phyloP scores from a whole-genome alignment of 2,329 filamentous ascomycete genomes.

The Delphinella strobiligena region DNA sequence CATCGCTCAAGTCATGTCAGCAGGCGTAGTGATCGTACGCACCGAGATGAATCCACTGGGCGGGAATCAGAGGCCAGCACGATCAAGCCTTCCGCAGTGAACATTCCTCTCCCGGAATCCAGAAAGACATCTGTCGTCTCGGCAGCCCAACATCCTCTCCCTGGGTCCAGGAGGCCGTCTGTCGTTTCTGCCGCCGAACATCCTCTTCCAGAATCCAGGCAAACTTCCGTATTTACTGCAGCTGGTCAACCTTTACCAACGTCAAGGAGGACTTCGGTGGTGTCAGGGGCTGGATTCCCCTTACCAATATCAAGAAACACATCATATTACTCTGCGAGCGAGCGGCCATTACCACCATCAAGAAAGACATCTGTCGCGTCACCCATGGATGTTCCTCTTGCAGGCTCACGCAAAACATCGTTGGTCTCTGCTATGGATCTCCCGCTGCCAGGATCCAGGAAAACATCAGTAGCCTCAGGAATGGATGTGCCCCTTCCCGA shows the following conservation, averaged over 20 bases:
- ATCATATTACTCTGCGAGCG: constrained; percentile 1
- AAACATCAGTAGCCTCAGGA: constrained; percentile 10
- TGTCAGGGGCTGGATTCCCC: constrained; percentile 11
- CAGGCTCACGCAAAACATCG: constrained; percentile 2
- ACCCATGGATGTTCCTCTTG: not conserved
- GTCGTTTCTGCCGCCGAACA: constrained; percentile 8
- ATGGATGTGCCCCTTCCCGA: constrained; percentile 10
- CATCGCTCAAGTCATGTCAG: not conserved
- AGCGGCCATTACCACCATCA: not conserved
- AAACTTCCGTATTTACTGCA: not conserved
- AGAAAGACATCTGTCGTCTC: not conserved
- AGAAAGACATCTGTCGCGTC: constrained; percentile 2
- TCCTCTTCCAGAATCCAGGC: not conserved
- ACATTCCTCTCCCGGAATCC: not conserved
- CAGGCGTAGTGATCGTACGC: not conserved
- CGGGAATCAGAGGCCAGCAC: constrained; percentile 17
- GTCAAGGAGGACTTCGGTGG: constrained; percentile 13
- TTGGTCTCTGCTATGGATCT: constrained; percentile 14
- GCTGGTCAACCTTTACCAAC: constrained; percentile 6
- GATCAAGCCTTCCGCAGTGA: constrained; percentile 12
- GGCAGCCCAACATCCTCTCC: not conserved
- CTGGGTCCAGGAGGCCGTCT: constrained; percentile 3
- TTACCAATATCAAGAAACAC: constrained; percentile 4
- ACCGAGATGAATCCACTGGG: constrained; percentile 5
- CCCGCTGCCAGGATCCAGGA: constrained; percentile 13